phyloP scores from a whole-genome alignment of 331 rosid genomes.

The Quercus lobata region DNA sequence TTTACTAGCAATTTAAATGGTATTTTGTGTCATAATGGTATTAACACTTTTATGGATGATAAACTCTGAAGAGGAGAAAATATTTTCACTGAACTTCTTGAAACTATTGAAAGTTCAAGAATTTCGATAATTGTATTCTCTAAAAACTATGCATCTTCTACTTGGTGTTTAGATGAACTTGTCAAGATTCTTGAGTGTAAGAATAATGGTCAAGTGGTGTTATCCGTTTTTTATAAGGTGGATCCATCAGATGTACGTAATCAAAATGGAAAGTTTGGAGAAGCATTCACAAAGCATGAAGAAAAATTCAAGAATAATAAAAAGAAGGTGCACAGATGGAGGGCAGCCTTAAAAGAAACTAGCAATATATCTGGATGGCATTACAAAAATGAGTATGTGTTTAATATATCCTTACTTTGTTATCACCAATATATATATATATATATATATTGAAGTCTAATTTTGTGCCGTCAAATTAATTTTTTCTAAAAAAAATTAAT shows the following conservation, averaged over 20 bases:
- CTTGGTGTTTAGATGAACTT: slow-evolving; percentile 28
- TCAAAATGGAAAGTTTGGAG: neutral
- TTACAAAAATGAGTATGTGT: neutral
- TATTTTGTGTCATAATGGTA: neutral
- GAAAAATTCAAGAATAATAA: neutral
- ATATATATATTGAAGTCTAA: too few relatives aligned
- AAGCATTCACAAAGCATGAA: slow-evolving; percentile 10
- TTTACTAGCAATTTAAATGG: slow-evolving; percentile 1
- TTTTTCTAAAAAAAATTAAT: too few relatives aligned
- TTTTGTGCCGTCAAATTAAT: too few relatives aligned
- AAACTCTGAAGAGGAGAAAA: neutral
- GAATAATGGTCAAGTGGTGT: neutral
- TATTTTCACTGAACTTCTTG: neutral
- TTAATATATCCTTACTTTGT: neutral
- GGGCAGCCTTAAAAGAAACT: neutral
- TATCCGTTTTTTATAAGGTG: slow-evolving; percentile 3
- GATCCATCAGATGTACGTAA: slow-evolving; percentile 4
- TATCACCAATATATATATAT: too few relatives aligned
- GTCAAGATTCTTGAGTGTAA: slow-evolving; percentile 6
- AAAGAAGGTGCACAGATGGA: slow-evolving; percentile 1
- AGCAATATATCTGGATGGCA: neutral
- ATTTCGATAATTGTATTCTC: slow-evolving; percentile 14
- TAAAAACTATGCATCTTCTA: slow-evolving; percentile 13
- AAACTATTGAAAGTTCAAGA: slow-evolving; percentile 8
- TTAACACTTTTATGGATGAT: slow-evolving; percentile 7